A percentile compares a stretch with the other conserved stretches of the same genome.
Evolutionary conservation across 148 eudicot species (phyloP).

Genomic region (Diospyros kaki): DNA sequence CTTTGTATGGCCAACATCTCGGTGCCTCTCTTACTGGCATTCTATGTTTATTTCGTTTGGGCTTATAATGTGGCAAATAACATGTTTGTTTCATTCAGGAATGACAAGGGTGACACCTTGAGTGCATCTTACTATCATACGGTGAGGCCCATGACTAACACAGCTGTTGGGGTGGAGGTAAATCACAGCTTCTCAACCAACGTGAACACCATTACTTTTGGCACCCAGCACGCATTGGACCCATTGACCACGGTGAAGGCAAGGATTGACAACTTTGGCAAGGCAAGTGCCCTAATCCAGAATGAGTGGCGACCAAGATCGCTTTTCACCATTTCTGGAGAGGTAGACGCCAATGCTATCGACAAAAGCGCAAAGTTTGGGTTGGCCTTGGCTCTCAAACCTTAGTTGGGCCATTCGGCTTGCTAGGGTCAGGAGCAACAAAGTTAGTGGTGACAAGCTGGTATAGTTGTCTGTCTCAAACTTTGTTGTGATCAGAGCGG

Average conservation of each 20-base stretch:
- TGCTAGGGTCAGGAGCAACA: neutral
- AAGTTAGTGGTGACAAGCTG: conserved; percentile 2
- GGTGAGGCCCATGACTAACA: conserved; percentile 49
- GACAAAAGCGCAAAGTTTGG: conserved; percentile 81
- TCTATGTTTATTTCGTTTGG: neutral
- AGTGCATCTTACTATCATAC: conserved; percentile 62
- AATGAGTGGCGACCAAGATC: conserved; percentile 82
- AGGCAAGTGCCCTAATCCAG: conserved; percentile 65
- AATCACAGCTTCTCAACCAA: conserved; percentile 67
- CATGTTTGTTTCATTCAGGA: conserved; percentile 37
- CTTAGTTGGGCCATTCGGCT: conserved; percentile 24
- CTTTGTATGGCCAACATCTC: neutral
- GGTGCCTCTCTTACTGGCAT: neutral
- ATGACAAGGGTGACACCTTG: conserved; percentile 66
- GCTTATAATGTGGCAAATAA: neutral
- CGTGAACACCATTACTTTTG: conserved; percentile 69
- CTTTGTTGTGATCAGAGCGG: neutral
- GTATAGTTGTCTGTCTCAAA: conserved; percentile 1
- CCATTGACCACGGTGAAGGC: conserved; percentile 68
- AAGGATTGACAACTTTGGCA: conserved; percentile 67
- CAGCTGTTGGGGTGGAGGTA: conserved; percentile 70
- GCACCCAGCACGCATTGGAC: conserved; percentile 63
- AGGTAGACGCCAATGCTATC: conserved; percentile 67
- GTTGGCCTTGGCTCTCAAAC: conserved; percentile 73
- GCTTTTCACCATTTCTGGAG: conserved; percentile 65